phyloP scores from a whole-genome alignment of 768 basidiomycete genomes.

The Lanmaoa rubissima region DNA sequence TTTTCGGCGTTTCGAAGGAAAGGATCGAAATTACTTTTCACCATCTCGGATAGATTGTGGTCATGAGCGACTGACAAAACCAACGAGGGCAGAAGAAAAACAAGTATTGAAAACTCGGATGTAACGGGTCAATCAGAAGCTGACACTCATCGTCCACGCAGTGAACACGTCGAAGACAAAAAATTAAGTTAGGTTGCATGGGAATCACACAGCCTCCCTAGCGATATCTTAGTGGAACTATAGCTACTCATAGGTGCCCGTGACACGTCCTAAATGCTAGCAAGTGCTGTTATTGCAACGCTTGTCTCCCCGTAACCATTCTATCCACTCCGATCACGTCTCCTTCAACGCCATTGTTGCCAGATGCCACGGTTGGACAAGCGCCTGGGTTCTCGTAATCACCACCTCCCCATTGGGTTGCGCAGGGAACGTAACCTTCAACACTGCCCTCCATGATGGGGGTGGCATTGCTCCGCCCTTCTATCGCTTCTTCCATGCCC shows the following conservation, averaged over 20 bases:
- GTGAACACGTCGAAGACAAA: no score
- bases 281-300: neutral
- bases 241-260: neutral
- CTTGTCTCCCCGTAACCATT: neutral
- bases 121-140: no score
- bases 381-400: constrained; percentile 14
- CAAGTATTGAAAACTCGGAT: no score
- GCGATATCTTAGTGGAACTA: neutral
- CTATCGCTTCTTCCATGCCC: neutral
- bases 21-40: no score
- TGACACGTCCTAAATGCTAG: neutral
- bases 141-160: no score
- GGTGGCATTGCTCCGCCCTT: constrained; percentile 1
- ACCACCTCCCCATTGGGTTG: neutral
- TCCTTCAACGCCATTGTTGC: neutral
- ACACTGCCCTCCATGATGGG: constrained; percentile 10
- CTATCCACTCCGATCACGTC: neutral
- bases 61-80: no score
- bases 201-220: neutral
- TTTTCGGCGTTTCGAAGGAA: no score
- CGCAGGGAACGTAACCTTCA: neutral
- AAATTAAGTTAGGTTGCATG: neutral
- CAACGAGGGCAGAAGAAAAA: no score
- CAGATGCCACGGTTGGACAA: neutral
- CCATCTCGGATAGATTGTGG: no score